phyloP scores from a whole-genome alignment of 2,329 filamentous ascomycete species.

The Xylaria polymorpha region DNA sequence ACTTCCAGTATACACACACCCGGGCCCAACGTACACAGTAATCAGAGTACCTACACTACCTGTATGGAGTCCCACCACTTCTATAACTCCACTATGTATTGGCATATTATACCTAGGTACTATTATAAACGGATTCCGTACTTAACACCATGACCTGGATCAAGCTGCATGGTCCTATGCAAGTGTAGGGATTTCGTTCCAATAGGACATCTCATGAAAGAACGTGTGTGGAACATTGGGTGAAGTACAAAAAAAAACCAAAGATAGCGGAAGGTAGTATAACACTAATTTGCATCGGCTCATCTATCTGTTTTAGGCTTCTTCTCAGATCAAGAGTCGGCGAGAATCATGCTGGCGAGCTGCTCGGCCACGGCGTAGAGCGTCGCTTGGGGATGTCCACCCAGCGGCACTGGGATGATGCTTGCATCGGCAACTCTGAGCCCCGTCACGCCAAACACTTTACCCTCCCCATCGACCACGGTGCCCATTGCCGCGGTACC shows the following conservation, averaged over 20 bases:
- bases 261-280: background rate
- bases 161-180: slow-evolving; percentile 15
- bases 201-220: slow-evolving; percentile 5
- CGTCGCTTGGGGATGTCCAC: slow-evolving; percentile 41
- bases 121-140: background rate
- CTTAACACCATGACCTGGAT: background rate
- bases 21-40: background rate
- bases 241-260: background rate
- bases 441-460: slow-evolving; percentile 41
- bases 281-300: background rate
- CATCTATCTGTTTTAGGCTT: background rate
- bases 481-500: slow-evolving; percentile 43
- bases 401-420: slow-evolving; percentile 41
- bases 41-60: background rate
- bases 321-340: background rate
- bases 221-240: slow-evolving; percentile 2
- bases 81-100: background rate
- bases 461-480: slow-evolving; percentile 41
- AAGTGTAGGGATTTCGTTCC: background rate
- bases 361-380: slow-evolving; percentile 44
- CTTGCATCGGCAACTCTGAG: slow-evolving; percentile 44
- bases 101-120: background rate
- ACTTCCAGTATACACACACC: background rate
- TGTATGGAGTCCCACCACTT: background rate
- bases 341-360: slow-evolving; percentile 34